Conservation (phyloP, 129 eudicot genomes). For the Escallonia rubra region DNA sequence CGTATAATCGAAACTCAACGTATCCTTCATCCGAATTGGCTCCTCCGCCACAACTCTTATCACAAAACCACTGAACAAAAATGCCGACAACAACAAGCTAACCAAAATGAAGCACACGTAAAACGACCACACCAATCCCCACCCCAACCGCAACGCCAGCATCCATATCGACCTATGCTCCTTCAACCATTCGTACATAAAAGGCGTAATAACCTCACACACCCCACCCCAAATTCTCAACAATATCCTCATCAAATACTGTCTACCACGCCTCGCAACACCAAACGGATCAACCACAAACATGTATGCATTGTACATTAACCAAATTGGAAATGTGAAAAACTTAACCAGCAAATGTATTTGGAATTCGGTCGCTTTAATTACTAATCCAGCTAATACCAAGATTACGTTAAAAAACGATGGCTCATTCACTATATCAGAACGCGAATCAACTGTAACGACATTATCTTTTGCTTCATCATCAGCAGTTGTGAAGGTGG, state of each 20-base stretch:
- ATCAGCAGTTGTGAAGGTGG: slow-evolving; percentile 12
- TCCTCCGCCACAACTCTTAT: slow-evolving; percentile 53
- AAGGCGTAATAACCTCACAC: slow-evolving; percentile 14
- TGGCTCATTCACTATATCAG: not conserved
- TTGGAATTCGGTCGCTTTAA: slow-evolving; percentile 53
- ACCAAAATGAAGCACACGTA: slow-evolving; percentile 57
- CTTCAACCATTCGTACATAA: slow-evolving; percentile 34
- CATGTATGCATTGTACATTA: slow-evolving; percentile 38
- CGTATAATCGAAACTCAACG: slow-evolving; percentile 68
- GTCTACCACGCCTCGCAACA: slow-evolving; percentile 17
- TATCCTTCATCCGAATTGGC: slow-evolving; percentile 45
- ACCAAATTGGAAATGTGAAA: slow-evolving; percentile 43
- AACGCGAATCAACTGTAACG: slow-evolving; percentile 15
- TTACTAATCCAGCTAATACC: slow-evolving; percentile 32
- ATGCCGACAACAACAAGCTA: slow-evolving; percentile 46
- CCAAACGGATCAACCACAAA: slow-evolving; percentile 51
- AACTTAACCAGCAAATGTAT: slow-evolving; percentile 34
- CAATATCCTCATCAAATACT: slow-evolving; percentile 10
- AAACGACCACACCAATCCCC: slow-evolving; percentile 77
- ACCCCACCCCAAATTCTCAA: slow-evolving; percentile 12
- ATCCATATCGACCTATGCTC: slow-evolving; percentile 37
- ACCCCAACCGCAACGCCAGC: slow-evolving; percentile 40
- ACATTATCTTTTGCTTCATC: slow-evolving; percentile 9
- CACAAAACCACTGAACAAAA: slow-evolving; percentile 58
- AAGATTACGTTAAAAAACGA: slow-evolving; percentile 20